Evolutionary conservation across 495 filamentous ascomycete genomes (phyloP).

Genomic region (Pseudotulostoma volvatum): DNA sequence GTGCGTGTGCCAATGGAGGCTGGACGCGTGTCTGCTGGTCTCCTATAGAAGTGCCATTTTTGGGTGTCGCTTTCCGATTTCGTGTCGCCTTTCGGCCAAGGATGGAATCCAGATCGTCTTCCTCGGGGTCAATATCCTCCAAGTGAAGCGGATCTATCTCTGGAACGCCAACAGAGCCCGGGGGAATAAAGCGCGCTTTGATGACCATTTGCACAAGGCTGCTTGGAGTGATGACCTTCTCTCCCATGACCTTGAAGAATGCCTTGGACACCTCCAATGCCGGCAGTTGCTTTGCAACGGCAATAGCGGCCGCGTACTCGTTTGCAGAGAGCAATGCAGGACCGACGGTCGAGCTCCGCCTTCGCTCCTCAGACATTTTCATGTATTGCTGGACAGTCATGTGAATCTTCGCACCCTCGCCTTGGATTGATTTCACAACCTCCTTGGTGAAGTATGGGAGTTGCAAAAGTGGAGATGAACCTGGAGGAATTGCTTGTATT

Average conservation of each 20-base stretch:
- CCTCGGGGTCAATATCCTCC: constrained; percentile 80
- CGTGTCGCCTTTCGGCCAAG: constrained; percentile 56
- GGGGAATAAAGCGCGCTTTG: constrained; percentile 87
- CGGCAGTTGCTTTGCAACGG: constrained; percentile 67
- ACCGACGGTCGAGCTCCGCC: constrained; percentile 50
- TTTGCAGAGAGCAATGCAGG: constrained; percentile 53
- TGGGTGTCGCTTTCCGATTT: constrained; percentile 38
- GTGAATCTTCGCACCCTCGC: constrained; percentile 52
- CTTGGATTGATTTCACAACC: constrained; percentile 61
- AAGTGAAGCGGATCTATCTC: constrained; percentile 60
- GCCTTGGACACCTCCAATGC: constrained; percentile 74
- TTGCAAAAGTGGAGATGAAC: constrained; percentile 76
- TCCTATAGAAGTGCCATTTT: constrained; percentile 35
- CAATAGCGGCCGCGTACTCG: constrained; percentile 60
- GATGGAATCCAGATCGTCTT: constrained; percentile 79
- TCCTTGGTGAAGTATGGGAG: constrained; percentile 71
- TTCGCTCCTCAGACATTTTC: constrained; percentile 55
- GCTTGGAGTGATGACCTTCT: constrained; percentile 81
- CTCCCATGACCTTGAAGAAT: constrained; percentile 96
- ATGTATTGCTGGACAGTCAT: constrained; percentile 75
- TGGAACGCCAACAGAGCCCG: constrained; percentile 52
- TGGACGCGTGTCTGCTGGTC: constrained; percentile 42
- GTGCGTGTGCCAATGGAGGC: constrained; percentile 73
- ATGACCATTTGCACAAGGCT: constrained; percentile 86
- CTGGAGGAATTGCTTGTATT: constrained; percentile 75